Percentiles rank a stretch among this genome's conserved stretches.
Conservation (phyloP, 106 monocot genomes). For the Allium cepa region DNA sequence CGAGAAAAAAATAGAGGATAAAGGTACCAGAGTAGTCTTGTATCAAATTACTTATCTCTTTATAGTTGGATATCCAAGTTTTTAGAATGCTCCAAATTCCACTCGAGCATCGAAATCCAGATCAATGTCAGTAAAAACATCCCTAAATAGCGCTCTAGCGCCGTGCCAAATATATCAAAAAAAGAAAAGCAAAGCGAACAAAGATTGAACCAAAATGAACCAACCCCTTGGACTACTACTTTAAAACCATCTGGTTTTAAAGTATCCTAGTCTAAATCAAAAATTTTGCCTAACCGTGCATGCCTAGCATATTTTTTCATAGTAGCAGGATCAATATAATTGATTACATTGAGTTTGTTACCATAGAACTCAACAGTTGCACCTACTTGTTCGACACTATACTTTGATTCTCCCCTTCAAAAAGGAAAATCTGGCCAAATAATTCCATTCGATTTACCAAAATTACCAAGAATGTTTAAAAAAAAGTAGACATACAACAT, state of each 20-base stretch:
- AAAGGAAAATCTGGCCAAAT: constrained; percentile 13
- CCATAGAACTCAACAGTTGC: constrained; percentile 13
- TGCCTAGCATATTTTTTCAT: constrained; percentile 12
- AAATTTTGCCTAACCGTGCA: constrained; percentile 4
- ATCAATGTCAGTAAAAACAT: not conserved
- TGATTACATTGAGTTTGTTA: constrained; percentile 13
- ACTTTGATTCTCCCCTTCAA: constrained; percentile 13
- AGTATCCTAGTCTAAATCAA: constrained; percentile 1
- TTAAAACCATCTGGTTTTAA: constrained; percentile 9
- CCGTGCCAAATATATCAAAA: constrained; percentile 1
- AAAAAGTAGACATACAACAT: no score
- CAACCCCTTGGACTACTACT: constrained; percentile 14
- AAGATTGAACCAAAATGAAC: constrained; percentile 8
- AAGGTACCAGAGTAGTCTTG: no score
- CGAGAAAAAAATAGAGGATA: no score
- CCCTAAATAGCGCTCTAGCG: not conserved
- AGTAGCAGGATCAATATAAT: constrained; percentile 12
- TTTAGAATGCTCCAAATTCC: not conserved
- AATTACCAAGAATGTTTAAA: not conserved
- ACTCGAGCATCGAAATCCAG: not conserved
- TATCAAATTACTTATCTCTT: no score
- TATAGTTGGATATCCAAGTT: not conserved
- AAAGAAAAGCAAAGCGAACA: constrained; percentile 7
- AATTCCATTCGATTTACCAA: constrained; percentile 11
- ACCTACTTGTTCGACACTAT: constrained; percentile 17